These are phyloP conservation scores for Colletotrichum tabaci DNA, from an alignment of 2,329 filamentous ascomycete genomes.

Conservation along the genomic window DNA sequence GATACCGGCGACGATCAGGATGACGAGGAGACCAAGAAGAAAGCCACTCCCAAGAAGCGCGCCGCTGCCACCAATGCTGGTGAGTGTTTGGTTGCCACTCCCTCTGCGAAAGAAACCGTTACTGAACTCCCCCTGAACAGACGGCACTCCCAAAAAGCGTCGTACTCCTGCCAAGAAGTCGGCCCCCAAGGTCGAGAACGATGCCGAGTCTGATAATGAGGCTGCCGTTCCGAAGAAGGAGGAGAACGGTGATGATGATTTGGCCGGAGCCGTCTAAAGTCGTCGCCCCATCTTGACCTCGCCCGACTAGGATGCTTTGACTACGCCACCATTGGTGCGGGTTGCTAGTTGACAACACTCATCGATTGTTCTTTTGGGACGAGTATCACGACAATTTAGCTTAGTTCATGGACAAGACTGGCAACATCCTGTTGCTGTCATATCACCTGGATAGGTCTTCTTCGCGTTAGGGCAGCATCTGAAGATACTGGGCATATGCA, in stretches of 20 bases:
- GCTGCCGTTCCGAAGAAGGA: slow-evolving; percentile 43
- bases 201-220: slow-evolving; percentile 13
- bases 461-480: not conserved
- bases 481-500: not conserved
- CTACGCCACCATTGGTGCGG: not conserved
- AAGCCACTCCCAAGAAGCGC: slow-evolving; percentile 26
- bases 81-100: not conserved
- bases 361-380: not conserved
- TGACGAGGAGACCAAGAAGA: slow-evolving; percentile 16
- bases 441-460: not conserved
- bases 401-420: not conserved
- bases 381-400: not conserved
- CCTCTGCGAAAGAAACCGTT: not conserved
- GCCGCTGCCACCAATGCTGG: slow-evolving; percentile 14
- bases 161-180: slow-evolving; percentile 43
- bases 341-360: not conserved
- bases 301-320: not conserved
- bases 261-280: not conserved
- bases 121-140: slow-evolving; percentile 1
- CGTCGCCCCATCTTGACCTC: not conserved
- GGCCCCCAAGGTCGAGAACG: slow-evolving; percentile 30
- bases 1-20: slow-evolving; percentile 8
- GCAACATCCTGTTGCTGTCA: not conserved
- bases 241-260: slow-evolving; percentile 58
- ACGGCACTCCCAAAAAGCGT: slow-evolving; percentile 31